Evolutionary conservation across 108 stramenopile species (phyloP), one percentile per base, ranked within the genome.

Genomic region (Nitzschia putrida): DNA sequence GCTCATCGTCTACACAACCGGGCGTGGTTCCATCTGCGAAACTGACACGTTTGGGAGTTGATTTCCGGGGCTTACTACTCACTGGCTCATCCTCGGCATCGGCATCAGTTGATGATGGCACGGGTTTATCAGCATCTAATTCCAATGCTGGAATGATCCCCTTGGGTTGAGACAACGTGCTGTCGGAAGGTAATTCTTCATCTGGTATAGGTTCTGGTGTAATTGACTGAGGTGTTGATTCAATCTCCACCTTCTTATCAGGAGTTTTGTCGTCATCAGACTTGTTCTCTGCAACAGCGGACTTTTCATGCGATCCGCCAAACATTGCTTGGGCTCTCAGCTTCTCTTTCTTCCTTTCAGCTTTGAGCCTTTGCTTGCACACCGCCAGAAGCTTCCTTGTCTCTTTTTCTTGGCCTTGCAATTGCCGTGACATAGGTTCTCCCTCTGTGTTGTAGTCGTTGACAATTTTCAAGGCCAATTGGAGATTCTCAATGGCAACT

Each of bases 291-390:
- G 18, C 55, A 5, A 20, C 5, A 42, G 16, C 52, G 3, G 55
- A 14, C 53, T 37, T 34, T 61, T 52, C 50, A 29, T 71, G 29
- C 13, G 18, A 22, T 0, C 53, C 50, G 18, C 74, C 79, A 83
- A 93, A 90, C 88, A 93, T 90, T 12, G 89, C 88, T 57, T 73
- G 55, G 11, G 88, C 88, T 42, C 85, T 83, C 74, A 80, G 57
- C 73, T 80, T 90, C 65, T 93, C 92, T 64, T 78, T 88, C 58
- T 80, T 80, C 50, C 71, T 74, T 34, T 84, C 76, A 39, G 58
- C 53, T 68, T 82, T 84, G 5, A 41, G 34, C 53, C 57, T 52
- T 52, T 81, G 56, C 11, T 64, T 60, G 60, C 58, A 81, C 3
- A 55, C 53, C 11, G 55, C 38, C 18, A 69, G 66, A 0, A 93